Evolutionary conservation across 176 grass and related monocot genomes (phyloP), one percentile per base, ranked within the genome.

Genomic region (Leersia perrieri): DNA sequence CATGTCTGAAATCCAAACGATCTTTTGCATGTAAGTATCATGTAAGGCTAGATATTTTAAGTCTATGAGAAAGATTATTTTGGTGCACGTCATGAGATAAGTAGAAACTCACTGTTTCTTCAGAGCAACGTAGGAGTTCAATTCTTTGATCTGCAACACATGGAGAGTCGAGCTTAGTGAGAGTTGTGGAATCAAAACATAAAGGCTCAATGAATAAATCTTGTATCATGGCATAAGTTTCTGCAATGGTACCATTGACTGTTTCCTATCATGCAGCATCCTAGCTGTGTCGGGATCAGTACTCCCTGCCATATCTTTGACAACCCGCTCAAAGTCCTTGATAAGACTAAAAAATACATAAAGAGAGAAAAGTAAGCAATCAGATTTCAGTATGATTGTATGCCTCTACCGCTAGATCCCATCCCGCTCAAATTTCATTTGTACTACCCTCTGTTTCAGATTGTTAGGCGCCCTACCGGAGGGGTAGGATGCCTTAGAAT

Each of bases 71-170:
- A 40, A 86, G 20, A 66, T 33, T 33, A 44, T 66, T 33, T 27
- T 71, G 58, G 22, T 70, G n/a, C 7, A 25, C 4, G 38, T 28
- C 22, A 65, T 7, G 29, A 67, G 83, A 75, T 51, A 91, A 71
- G 72, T 76, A 40, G 26, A 62, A 39, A 95, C 95, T 93, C 77
- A 98, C 95, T 95, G 92, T 76, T 98, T 98, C 92, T 98, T 98
- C 55, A 95, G 82, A 86, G 95, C 95, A 82, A 98, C 95, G 47
- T 86, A 98, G 32, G 95, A 95, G 66, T 98, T 98, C 51, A 98
- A 33, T 89, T 98, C 92, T 88, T 98, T 98, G 85, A 98, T 95
- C 95, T 98, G 88, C 72, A 74, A 89, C 93, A 86, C 13, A 80
- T 74, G 71, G 53, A 28, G 63, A 40, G 14, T 53, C 63, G 22